Evolutionary conservation across 2,329 filamentous ascomycete genomes (phyloP), one percentile per base, ranked within the genome.

Genomic region (Alternaria dauci): DNA sequence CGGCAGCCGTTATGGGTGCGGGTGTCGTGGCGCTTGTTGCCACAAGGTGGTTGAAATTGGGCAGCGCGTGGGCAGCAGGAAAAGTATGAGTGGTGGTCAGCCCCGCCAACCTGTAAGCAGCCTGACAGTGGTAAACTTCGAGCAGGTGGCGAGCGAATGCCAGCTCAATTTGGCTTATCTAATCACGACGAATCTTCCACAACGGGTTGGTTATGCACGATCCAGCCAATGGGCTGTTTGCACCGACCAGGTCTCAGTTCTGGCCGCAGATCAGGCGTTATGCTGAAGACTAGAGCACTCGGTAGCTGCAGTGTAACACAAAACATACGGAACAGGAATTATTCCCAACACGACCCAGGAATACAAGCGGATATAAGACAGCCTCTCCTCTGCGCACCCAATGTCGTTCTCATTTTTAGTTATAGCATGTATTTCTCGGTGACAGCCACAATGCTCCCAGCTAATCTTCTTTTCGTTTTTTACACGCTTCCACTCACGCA

Each of bases 1-100:
- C 75, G 56, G 77, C 78, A 2, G 80, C 77, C 2, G 47, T 69
- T n/a, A 58, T 69, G 63, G 58, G 55, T n/a, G 61, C 23, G 4
- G 68, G 71, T 4, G 41, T 58, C 9, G 36, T 58, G 20, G 63
- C 62, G 18, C 58, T 70, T 26, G 52, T 69, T 12, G 54, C 38
- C 5, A 68, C 63, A 2, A 56, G 66, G 39, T 62, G 66, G 66
- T 44, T 68, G 52, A 68, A 66, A 46, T 59, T 66, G 2, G 63
- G 62, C 16, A 59, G 59, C 8, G 28, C 57, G 11, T 61, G 44
- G 18, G 39, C 57, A 9, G 12, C 53, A 14, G 62, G 60, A 23
- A 53, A 14, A 25, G 51, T 44, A n/a, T 53, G 26, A 53, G 32
- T 38, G n/a, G 34, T n/a, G 34, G n/a, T 9, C n/a, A 18, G 9